Evolutionary conservation across 768 basidiomycete species (phyloP), one percentile per base, ranked within the genome.

Genomic region (Termitomyces sp.): DNA sequence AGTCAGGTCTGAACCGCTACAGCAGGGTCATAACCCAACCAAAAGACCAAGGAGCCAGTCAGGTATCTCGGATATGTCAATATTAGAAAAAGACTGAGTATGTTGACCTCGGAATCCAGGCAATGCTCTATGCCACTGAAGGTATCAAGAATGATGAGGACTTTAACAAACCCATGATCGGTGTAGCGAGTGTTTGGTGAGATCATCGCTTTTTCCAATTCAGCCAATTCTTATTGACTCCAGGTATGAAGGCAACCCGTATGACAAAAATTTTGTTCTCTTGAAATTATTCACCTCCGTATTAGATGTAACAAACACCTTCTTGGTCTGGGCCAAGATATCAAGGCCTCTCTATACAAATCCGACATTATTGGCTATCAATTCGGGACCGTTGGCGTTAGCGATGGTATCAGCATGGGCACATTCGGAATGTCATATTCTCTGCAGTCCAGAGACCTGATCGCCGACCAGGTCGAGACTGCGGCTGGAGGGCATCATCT

Each of bases 221-320:
- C 37, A 51, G 43, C 35, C 19, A 30, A 12, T 54, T 64, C 59
- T 55, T 55, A 53, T 56, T 50, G 42, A 59, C 66, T 60, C 57
- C 58, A 98, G 95, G 95, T 98, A 98, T 66, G 96, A 99, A 70
- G 96, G 96, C 41, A 98, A 97, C 72, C 97, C 97, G 91, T 98
- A 71, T 11, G 50, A 19, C n/a, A 28, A 17, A 14, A 77, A 92
- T 76, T 32, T 30, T 12, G 17, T 30, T 37, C n/a, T 25, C 11
- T 40, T 27, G 3, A 28, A 51, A 37, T 27, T 40, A 28, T 28
- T 51, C 10, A 51, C 27, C 35, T n/a, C n/a, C 7, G 6, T 59
- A 49, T 47, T 67, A 97, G 94, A 77, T 98, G 97, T 73, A 99
- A 98, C 73, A 86, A 83, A 57, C 96, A 99, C 71, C 78, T 98